Evolutionary conservation across 2,329 filamentous ascomycete species (phyloP).

Genomic region (Cytospora schulzeri): DNA sequence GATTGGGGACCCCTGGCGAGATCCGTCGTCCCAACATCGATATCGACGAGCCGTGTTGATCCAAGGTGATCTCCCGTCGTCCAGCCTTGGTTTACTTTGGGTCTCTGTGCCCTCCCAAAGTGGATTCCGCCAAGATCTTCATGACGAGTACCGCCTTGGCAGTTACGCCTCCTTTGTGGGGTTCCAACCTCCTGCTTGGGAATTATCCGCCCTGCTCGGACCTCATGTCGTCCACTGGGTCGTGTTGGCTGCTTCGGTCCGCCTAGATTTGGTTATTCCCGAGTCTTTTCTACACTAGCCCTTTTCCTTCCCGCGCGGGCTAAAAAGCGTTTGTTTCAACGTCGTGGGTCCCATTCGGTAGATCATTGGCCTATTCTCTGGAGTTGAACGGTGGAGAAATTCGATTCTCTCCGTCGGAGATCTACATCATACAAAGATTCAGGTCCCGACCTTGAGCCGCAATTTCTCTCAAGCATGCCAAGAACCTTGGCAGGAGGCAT

Average conservation of each 20-base stretch:
- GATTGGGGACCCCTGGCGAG: background rate
- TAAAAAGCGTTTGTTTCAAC: background rate
- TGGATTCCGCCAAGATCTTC: conserved; percentile 10
- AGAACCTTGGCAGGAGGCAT: conserved; percentile 18
- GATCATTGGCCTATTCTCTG: background rate
- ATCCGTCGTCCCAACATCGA: conserved; percentile 14
- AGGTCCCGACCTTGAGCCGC: background rate
- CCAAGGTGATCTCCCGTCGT: conserved; percentile 7
- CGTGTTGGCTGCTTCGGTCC: background rate
- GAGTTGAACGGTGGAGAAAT: conserved; percentile 13
- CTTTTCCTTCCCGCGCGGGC: too few relatives aligned
- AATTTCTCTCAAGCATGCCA: conserved; percentile 19
- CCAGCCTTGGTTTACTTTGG: conserved; percentile 5
- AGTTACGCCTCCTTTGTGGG: conserved; percentile 15
- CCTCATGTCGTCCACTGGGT: background rate
- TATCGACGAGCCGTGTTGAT: conserved; percentile 16
- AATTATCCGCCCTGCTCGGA: background rate
- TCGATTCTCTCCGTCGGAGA: conserved; percentile 5
- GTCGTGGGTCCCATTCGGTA: background rate
- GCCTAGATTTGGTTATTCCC: background rate
- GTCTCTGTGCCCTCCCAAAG: background rate
- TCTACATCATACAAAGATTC: background rate
- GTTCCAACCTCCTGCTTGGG: background rate
- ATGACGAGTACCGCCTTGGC: conserved; percentile 18
- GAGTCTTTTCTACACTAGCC: background rate